Evolutionary conservation across 768 basidiomycete species (phyloP), one percentile per base, ranked within the genome.

Genomic region (Paxillus rubicundulus): DNA sequence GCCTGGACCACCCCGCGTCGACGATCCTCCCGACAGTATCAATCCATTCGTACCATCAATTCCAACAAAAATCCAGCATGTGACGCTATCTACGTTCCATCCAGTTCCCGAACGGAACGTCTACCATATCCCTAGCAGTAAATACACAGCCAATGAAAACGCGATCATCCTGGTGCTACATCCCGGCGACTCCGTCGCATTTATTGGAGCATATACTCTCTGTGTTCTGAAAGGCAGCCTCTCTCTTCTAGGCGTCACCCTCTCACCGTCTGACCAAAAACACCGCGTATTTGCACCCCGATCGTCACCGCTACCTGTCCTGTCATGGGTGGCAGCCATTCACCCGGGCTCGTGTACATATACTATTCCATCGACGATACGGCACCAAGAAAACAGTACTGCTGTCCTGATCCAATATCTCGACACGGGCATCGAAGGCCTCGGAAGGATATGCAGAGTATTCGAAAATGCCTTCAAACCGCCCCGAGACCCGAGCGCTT

Each of bases 221-320:
- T 74, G 76, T 0, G 77, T 93, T 21, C 62, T 94, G 4, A 80
- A 74, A 45, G 88, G 89, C 1, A 69, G 77, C 14, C 55, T 94
- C 47, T 69, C 73, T 2, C 44, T 92, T 1, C 73, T 76, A n/a
- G 89, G 88, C 2, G 75, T 80, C 10, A 71, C 69, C 1, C 62
- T 89, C 8, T 44, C 52, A 1, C 60, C 81, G 7, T 80, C 81
- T 1, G 41, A 59, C 2, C 61, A 49, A 3, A 51, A 59, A 5
- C 75, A 91, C 57, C 70, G 68, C 12, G 73, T 95, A 24, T 95
- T 83, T 62, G 87, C 91, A 0, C 91, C 93, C 0, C 77, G 82
- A 3, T 89, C 85, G 0, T 82, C 89, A n/a, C 89, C 92, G 0
- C 63, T 94, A 5, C 89, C 92, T 0, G 63, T 75, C 69, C 54